Evolutionary conservation across 306 rosid species (phyloP).

Genomic region (Styphnolobium japonicum): DNA sequence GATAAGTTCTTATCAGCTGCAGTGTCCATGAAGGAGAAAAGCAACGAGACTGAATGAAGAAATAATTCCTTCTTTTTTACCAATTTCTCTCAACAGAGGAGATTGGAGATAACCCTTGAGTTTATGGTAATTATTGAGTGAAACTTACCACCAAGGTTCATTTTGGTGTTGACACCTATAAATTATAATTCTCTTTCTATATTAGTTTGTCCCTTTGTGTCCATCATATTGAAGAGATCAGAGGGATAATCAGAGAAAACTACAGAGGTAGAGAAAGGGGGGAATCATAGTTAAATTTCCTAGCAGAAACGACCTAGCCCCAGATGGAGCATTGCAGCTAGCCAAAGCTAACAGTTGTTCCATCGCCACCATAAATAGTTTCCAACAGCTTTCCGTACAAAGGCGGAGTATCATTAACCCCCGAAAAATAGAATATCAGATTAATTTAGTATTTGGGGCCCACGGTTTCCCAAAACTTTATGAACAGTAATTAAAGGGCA

Average conservation of each 20-base stretch:
- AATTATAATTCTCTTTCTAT: background rate
- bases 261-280: background rate
- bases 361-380: too few relatives aligned
- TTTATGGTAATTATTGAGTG: background rate
- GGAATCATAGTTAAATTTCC: background rate
- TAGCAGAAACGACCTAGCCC: background rate
- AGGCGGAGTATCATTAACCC: background rate
- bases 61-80: too few relatives aligned
- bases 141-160: background rate
- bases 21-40: background rate
- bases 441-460: background rate
- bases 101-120: background rate
- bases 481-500: background rate
- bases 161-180: too few relatives aligned
- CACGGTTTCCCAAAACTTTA: background rate
- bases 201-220: background rate
- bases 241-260: background rate
- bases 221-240: background rate
- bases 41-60: background rate
- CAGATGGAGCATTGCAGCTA: background rate
- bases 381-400: background rate
- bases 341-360: background rate
- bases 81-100: background rate
- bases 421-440: background rate
- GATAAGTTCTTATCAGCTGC: background rate